Evolutionary conservation across 202 grass and related monocot species (phyloP).

Genomic region (Cymbopogon flexuosus): DNA sequence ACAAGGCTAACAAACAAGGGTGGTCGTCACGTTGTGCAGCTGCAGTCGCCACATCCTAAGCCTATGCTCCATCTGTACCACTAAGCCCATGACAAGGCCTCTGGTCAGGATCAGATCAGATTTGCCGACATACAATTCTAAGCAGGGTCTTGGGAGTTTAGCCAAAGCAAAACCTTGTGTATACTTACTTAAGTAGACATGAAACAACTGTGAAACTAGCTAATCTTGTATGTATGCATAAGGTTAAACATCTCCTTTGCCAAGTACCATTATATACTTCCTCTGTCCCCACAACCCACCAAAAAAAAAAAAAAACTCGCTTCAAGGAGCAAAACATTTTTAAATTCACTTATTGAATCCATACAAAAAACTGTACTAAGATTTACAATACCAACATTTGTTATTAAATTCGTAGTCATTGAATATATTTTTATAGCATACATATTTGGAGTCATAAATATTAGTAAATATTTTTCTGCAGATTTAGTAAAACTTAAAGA

Average conservation of each 20-base stretch:
- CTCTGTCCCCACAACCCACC: background rate
- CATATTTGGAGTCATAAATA: too few species aligned
- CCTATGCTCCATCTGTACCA: background rate
- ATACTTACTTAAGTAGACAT: background rate
- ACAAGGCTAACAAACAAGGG: constrained; percentile 21
- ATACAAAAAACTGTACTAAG: background rate
- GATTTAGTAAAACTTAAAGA: too few species aligned
- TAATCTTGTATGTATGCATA: background rate
- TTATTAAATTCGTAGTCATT: too few species aligned
- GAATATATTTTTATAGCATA: too few species aligned
- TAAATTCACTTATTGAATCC: background rate
- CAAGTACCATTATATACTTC: background rate
- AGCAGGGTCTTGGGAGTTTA: background rate
- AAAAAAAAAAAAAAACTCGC: background rate
- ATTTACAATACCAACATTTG: too few species aligned
- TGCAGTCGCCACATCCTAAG: background rate
- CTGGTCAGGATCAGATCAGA: background rate
- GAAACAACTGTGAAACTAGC: background rate
- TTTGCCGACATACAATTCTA: background rate
- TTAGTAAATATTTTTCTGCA: too few species aligned
- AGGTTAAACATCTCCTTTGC: background rate
- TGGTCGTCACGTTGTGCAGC: constrained; percentile 19
- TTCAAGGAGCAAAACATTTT: background rate
- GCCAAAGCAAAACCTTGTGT: background rate
- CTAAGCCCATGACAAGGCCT: background rate